Evolutionary conservation across 139 green algal genomes (phyloP).

Genomic region (Closterium sp.): DNA sequence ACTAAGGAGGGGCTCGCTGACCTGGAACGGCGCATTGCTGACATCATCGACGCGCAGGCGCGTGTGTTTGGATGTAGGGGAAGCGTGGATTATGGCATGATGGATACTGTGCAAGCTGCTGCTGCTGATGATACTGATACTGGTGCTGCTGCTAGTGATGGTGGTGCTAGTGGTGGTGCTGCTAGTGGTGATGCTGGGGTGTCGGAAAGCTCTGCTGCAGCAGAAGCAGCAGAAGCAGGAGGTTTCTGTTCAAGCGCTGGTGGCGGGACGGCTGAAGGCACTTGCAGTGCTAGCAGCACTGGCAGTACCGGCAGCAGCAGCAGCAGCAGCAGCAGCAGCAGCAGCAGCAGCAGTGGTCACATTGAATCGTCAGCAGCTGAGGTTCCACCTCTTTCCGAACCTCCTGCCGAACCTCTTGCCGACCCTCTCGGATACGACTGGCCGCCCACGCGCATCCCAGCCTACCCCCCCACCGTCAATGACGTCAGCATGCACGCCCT

Average conservation of each 20-base stretch:
- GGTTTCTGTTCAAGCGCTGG: neutral
- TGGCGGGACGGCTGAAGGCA: neutral
- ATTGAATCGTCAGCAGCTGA: too few species aligned
- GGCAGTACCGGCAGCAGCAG: too few species aligned
- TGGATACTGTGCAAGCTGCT: neutral
- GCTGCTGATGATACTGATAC: neutral
- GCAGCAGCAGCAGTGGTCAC: too few species aligned
- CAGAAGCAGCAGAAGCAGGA: too few species aligned
- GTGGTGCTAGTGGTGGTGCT: too few species aligned
- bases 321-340: too few species aligned
- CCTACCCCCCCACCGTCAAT: neutral
- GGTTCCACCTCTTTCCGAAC: neutral
- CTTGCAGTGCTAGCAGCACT: neutral
- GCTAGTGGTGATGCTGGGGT: too few species aligned
- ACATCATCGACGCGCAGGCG: slow-evolving; percentile 10
- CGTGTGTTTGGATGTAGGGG: neutral
- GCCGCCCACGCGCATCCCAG: neutral
- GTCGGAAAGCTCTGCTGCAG: too few species aligned
- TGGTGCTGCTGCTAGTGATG: too few species aligned
- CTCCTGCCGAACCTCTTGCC: neutral
- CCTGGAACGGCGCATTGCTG: slow-evolving; percentile 8
- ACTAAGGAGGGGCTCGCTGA: slow-evolving; percentile 19
- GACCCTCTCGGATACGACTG: neutral
- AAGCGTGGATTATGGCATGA: neutral
- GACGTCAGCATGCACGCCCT: neutral